Evolutionary conservation across 2,329 filamentous ascomycete species (phyloP), one percentile per base, ranked within the genome.

Genomic region (Beauveria sp.): DNA sequence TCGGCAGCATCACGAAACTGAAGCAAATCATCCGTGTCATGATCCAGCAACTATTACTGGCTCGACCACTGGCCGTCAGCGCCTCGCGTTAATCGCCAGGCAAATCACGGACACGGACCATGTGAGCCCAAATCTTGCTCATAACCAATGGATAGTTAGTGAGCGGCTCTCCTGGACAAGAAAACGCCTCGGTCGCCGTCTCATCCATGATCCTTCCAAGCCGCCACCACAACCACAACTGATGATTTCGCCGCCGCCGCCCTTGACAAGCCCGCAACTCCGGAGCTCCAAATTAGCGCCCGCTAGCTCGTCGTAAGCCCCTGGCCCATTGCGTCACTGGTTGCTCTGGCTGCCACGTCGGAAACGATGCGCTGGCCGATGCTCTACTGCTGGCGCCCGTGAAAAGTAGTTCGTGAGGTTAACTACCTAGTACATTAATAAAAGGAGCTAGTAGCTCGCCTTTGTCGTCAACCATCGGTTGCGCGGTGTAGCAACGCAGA

Each of bases 321-420:
- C 64, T 64, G 64, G 65, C 53, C 46, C 60, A 69, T 69, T 64
- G 67, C 67, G 66, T 67, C 67, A 64, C 65, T 64, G 63, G 57
- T 52, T 63, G 46, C 9, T 31, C 28, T 60, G 40, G 46, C 53
- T 46, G 26, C 40, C 40, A 34, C 5, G 40, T 43, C 48, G 34
- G 56, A 31, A 51, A 59, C 31, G 22, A n/a, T 24, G 43, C 3
- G 43, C 42, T 16, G 54, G 43, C n/a, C 40, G 14, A 54, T 54
- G 40, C 24, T 26, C n/a, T 56, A 9, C 26, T 24, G 40, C 52
- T 53, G 55, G 55, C 20, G 45, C 40, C n/a, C 6, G 40, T 26
- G 40, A 18, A 24, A 26, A 56, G 26, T 20, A 31, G 22, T 38
- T 38, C 1, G 31, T 34, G 2, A 14, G 12, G 31, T 14, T 5